Conservation (phyloP, 169 alveolate genomes). For the Theileria sp. region DNA sequence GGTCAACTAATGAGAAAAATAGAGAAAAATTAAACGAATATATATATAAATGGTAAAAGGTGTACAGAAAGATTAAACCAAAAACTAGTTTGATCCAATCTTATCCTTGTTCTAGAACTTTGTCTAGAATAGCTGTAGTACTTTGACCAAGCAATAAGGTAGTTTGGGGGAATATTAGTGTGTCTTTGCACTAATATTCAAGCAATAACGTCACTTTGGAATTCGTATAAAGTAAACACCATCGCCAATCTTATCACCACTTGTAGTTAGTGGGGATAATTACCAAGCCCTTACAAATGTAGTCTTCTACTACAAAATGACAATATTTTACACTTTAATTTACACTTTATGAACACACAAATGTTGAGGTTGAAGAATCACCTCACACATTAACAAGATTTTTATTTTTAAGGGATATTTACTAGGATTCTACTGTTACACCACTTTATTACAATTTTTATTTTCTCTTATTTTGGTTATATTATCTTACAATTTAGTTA, state of each 20-base stretch:
- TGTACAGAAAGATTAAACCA: not conserved
- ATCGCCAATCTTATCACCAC: not conserved
- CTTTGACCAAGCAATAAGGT: conserved; percentile 11
- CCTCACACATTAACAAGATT: not conserved
- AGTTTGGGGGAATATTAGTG: conserved; percentile 7
- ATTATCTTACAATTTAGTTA: not conserved
- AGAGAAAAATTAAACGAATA: not conserved
- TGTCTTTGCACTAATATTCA: conserved; percentile 16
- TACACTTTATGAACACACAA: not conserved
- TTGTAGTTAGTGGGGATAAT: conserved; percentile 6
- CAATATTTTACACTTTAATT: not conserved
- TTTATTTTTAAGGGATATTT: not conserved
- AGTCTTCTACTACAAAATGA: not conserved
- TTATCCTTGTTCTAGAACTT: conserved; percentile 1
- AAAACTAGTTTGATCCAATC: not conserved
- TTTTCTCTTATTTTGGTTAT: too few relatives aligned
- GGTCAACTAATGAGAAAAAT: not conserved
- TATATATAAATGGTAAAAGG: not conserved
- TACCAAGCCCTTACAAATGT: not conserved
- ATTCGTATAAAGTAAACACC: not conserved
- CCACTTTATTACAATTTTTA: not conserved
- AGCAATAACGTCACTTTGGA: conserved; percentile 19
- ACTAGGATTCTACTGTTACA: not conserved
- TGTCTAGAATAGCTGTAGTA: conserved; percentile 20
- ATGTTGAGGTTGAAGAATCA: not conserved